Percentiles rank a stretch among this genome's conserved stretches.
Evolutionary conservation across 2,329 filamentous ascomycete species (phyloP).

Genomic region (Lecanicillium sp.): DNA sequence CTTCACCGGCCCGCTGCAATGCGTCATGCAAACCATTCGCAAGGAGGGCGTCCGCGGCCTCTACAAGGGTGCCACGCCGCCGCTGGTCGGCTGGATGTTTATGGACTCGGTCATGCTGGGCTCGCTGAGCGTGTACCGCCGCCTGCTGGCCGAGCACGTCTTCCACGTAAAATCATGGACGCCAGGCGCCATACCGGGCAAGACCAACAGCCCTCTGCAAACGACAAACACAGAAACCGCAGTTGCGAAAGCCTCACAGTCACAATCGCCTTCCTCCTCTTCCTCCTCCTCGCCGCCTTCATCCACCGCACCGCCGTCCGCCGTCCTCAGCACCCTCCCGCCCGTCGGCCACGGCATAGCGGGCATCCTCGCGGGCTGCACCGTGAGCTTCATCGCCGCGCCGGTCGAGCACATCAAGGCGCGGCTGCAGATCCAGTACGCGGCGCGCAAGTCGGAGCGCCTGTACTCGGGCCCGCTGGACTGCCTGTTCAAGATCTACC

Average conservation of each 20-base stretch:
- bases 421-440: conserved; percentile 88
- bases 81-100: conserved; percentile 94
- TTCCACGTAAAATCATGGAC: conserved; percentile 47
- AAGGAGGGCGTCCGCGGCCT: conserved; percentile 79
- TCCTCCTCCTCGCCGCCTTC: neutral
- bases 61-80: conserved; percentile 92
- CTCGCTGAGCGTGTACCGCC: conserved; percentile 82
- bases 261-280: conserved; percentile 10
- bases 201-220: too few species aligned
- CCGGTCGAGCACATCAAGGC: conserved; percentile 95
- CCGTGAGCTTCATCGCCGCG: conserved; percentile 86
- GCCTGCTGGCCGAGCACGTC: conserved; percentile 71
- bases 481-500: conserved; percentile 63
- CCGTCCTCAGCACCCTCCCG: conserved; percentile 46
- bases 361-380: conserved; percentile 78
- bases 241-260: neutral
- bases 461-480: conserved; percentile 84
- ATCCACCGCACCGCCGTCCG: conserved; percentile 14
- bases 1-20: conserved; percentile 82
- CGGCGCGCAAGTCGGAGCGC: conserved; percentile 66
- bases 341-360: conserved; percentile 79
- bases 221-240: too few species aligned
- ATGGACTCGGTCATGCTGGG: conserved; percentile 93
- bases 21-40: conserved; percentile 72
- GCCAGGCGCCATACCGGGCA: conserved; percentile 15